Base-by-base conservation (phyloP, 805 yeast genomes). In the Ogataea zsoltii region DNA sequence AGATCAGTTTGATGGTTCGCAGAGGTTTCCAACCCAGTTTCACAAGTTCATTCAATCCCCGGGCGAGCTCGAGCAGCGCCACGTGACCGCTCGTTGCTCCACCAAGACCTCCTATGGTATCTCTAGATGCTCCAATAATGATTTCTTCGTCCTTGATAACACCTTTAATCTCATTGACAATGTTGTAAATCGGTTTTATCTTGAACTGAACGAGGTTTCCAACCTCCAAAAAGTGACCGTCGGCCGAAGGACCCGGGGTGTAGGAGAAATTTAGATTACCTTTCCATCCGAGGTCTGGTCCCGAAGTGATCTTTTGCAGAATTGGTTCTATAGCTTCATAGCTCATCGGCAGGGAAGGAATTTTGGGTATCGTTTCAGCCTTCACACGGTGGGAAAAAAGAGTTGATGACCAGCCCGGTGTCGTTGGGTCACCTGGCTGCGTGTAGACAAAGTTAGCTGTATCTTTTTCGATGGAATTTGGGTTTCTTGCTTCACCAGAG, bases 341-440 rank as follows among this genome's bases (percentile, higher is more conserved):
- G 47, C 79, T 74, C 19, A 78, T 56, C 0, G 85, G 82, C 9
- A 80, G 52, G 0, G 80, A 76, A 0, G 85, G 85, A 7, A 81
- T 76, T 25, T 64, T 63, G 0, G 84, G 83, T 4, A 77, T 64
- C 23, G 66, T 68, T 15, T 61, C 55, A 0, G 82, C 77, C 15
- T 71, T 61, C 3, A 61, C 47, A 38, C 79, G 57, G 46, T 67
- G 72, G 6, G 68, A 64, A 33, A 69, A 59, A 7, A 58, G 58
- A 25, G 75, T 76, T 17, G 86, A 77, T 2, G 88, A 75, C 67
- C 78, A 79, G 3, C 88, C 88, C 7, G 88, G 88, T 2, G 90
- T 83, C 0, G 90, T 81, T 29, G 91, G 91, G 58, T 85, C 92
- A 11, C 91, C 91, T 0, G 90, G 88, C 41, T 72, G 71, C 26